Conservation (phyloP, 2,329 filamentous ascomycete genomes). For the Sporothrix brunneoviolacea region DNA sequence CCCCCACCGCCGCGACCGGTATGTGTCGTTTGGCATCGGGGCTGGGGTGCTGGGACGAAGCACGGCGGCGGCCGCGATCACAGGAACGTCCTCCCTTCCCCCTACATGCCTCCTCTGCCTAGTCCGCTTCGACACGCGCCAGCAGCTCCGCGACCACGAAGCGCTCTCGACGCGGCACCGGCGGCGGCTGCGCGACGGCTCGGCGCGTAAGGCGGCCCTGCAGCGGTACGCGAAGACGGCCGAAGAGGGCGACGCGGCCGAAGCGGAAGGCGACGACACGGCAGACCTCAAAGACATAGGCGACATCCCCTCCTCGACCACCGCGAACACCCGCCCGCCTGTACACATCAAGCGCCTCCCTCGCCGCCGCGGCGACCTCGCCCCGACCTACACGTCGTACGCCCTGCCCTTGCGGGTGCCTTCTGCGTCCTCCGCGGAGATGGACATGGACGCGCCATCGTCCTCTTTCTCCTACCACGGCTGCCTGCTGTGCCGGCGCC, state of each 20-base stretch:
- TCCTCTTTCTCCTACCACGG: no score
- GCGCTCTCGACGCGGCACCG: conserved; percentile 22
- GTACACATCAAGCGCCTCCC: conserved; percentile 21
- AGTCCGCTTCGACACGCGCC: conserved; percentile 47
- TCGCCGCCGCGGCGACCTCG: conserved; percentile 23
- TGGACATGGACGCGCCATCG: conserved; percentile 22
- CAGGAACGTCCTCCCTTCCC: background rate
- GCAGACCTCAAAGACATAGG: background rate
- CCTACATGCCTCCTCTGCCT: conserved; percentile 51
- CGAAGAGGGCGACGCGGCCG: background rate
- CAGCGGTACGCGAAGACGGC: conserved; percentile 14
- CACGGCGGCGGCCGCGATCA: background rate
- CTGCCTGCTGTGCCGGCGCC: conserved; percentile 37
- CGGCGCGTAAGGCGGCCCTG: conserved; percentile 9
- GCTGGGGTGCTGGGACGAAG: conserved; percentile 19
- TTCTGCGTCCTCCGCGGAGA: no score
- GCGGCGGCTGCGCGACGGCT: conserved; percentile 14
- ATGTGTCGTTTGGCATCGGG: conserved; percentile 53
- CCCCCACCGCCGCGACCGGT: conserved; percentile 29
- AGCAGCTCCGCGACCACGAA: conserved; percentile 23
- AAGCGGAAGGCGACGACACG: background rate
- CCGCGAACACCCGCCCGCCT: conserved; percentile 6
- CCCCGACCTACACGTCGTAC: conserved; percentile 46
- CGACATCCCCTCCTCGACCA: conserved; percentile 25
- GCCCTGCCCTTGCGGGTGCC: conserved; percentile 26